A percentile compares a stretch with the other conserved stretches of the same genome.
Conservation (phyloP, 129 eudicot genomes). For the Ambrosia artemisiifolia region DNA sequence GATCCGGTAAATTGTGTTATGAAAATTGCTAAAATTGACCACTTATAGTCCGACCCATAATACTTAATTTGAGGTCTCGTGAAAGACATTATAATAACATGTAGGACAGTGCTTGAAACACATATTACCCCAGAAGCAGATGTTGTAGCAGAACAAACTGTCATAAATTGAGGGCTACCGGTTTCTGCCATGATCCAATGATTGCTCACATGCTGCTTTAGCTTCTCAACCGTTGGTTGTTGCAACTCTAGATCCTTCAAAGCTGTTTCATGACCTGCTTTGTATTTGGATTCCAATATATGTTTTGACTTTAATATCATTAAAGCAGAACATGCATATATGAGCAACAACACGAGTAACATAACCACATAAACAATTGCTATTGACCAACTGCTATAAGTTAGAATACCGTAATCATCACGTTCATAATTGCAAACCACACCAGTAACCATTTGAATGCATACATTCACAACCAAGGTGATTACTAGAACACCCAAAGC, state of each 20-base stretch:
- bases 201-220: conserved; percentile 12
- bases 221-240: neutral
- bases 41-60: neutral
- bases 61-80: neutral
- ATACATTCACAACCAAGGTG: conserved; percentile 9
- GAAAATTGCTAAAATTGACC: neutral
- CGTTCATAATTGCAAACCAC: neutral
- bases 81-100: neutral
- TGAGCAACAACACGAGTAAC: neutral
- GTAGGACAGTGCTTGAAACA: neutral
- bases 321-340: neutral
- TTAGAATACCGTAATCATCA: neutral
- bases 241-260: neutral
- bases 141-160: neutral
- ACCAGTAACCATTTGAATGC: conserved; percentile 11
- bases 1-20: neutral
- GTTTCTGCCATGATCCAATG: conserved; percentile 16
- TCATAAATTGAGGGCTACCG: conserved; percentile 5
- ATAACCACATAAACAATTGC: neutral
- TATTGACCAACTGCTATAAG: neutral
- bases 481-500: conserved; percentile 11
- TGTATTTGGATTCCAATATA: conserved; percentile 1
- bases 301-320: conserved; percentile 9
- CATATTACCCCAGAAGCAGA: neutral
- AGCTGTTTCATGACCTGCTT: neutral